These are phyloP conservation scores for Exophiala xenobiotica DNA, from an alignment of 2,329 filamentous ascomycete genomes.

Conservation along the genomic window DNA sequence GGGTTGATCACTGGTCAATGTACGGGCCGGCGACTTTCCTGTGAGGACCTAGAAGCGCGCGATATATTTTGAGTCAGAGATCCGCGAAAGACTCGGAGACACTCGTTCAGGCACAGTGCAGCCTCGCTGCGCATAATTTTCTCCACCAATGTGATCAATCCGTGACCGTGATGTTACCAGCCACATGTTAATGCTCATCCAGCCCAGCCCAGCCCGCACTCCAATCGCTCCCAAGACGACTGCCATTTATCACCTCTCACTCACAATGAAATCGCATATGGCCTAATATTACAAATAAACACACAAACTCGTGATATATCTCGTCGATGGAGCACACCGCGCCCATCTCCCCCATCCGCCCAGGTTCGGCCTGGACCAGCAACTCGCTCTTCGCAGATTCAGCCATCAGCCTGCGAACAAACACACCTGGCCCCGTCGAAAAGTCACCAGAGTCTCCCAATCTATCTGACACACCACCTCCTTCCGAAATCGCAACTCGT, in stretches of 20 bases:
- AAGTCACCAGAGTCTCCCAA: constrained; percentile 10
- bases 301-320: neutral
- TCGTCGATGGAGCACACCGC: neutral
- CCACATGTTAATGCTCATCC: constrained; percentile 1
- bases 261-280: neutral
- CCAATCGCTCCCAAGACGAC: neutral
- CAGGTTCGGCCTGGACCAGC: constrained; percentile 26
- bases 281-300: neutral
- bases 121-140: neutral
- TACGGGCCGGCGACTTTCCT: too few species aligned
- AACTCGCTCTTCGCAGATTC: constrained; percentile 32
- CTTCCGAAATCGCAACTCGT: constrained; percentile 17
- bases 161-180: neutral
- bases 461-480: constrained; percentile 1
- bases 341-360: constrained; percentile 15
- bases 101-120: too few species aligned
- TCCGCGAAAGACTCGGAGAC: too few species aligned
- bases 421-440: constrained; percentile 19
- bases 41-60: too few species aligned
- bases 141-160: neutral
- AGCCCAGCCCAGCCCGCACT: too few species aligned
- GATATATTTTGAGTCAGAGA: constrained; percentile 2
- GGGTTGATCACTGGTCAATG: neutral
- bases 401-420: constrained; percentile 32
- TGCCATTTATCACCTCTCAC: too few species aligned